Evolutionary conservation across 768 basidiomycete genomes (phyloP).

Genomic region (Naganishia vishniacii): DNA sequence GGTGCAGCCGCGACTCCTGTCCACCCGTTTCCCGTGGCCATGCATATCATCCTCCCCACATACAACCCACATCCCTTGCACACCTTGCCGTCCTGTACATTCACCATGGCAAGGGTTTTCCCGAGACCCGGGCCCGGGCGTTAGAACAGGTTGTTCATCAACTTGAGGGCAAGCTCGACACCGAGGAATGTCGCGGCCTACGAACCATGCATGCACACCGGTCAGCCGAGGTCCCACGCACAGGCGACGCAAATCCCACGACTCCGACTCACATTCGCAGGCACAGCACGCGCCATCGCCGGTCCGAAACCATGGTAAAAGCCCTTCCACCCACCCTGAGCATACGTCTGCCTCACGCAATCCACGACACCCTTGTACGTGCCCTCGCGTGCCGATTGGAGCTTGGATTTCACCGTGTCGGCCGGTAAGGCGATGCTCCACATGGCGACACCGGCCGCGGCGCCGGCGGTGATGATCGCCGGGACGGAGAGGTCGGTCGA

Average conservation of each 20-base stretch:
- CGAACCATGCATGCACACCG: too few relatives aligned
- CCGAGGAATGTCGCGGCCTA: slow-evolving; percentile 56
- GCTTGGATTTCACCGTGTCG: slow-evolving; percentile 89
- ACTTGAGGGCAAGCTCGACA: slow-evolving; percentile 80
- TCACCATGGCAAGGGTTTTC: too few relatives aligned
- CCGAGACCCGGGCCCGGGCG: not conserved
- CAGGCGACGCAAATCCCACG: not conserved
- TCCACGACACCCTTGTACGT: slow-evolving; percentile 94
- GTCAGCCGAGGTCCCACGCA: slow-evolving; percentile 26
- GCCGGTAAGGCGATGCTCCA: slow-evolving; percentile 96
- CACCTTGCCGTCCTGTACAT: too few relatives aligned
- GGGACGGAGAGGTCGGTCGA: slow-evolving; percentile 76
- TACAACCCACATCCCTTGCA: too few relatives aligned
- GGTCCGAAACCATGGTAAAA: slow-evolving; percentile 98
- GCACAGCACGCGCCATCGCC: slow-evolving; percentile 90
- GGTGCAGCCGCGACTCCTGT: too few relatives aligned
- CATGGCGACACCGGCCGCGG: slow-evolving; percentile 93
- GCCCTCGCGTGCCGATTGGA: slow-evolving; percentile 93
- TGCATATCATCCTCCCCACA: too few relatives aligned
- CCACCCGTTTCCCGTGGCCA: too few relatives aligned
- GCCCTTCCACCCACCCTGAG: slow-evolving; percentile 73
- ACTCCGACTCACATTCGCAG: slow-evolving; percentile 75
- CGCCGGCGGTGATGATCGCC: slow-evolving; percentile 84
- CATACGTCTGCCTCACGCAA: slow-evolving; percentile 85
- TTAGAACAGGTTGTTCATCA: slow-evolving; percentile 60